Evolutionary conservation across 2,329 filamentous ascomycete genomes (phyloP), one percentile per base, ranked within the genome.

Genomic region (Pleoardoris graminearum): DNA sequence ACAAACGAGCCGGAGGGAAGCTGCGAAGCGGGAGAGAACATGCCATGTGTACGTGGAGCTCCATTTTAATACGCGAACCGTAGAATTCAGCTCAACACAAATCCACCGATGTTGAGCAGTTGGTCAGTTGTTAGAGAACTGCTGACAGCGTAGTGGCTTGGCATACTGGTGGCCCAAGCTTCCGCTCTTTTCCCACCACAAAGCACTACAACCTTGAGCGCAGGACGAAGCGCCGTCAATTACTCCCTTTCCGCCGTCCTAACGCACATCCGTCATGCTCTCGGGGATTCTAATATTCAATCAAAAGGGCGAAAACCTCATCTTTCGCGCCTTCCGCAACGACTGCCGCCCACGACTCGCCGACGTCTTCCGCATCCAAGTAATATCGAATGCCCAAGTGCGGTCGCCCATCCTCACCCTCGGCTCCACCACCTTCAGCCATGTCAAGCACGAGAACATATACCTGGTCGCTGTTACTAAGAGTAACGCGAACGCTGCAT

Each of bases 401-500:
- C 91, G 95, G 63, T 97, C 94, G 62, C 94, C 94, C 54, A 97
- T 99, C 76, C 82, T 99, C 66, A 99, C 94, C 4, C 85, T 99
- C 52, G 94, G 95, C 60, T 96, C 91, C 74, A 99, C 94, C 51
- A 99, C 95, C 41, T 99, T 99, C 77, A 96, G 91, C 80, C 94
- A 99, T 86, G 93, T 99, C 77, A 97, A 96, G 76, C 93, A 97
- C 78, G 94, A 99, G 74, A 99, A 99, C 75, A 97, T 99, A 72
- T 99, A 97, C 76, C 77, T 99, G 64, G 93, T 97, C 50, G 94
- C 93, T 16, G 90, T 99, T 65, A 97, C 92, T 53, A 99, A 97
- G 80, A 97, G 92, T 79, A 99, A 99, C 77, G 94, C 92, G 78
- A 99, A 99, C 83, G 92, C 92, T 11, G 95, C 95, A 36, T 84